Evolutionary conservation across 2,329 filamentous ascomycete genomes (phyloP).

Genomic region (Cordyceps javanica): DNA sequence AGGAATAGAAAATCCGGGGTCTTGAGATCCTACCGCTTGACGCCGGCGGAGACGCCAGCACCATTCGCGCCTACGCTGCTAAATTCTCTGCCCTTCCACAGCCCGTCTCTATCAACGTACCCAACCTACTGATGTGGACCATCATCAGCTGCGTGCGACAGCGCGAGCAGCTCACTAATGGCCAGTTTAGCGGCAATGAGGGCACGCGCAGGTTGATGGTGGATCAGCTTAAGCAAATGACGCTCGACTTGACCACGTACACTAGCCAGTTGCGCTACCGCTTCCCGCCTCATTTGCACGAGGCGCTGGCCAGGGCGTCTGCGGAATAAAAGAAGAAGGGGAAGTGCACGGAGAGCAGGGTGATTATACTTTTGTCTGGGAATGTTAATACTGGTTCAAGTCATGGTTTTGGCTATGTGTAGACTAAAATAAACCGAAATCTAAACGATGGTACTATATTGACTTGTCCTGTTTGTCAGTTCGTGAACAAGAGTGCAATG

Average conservation of each 20-base stretch:
- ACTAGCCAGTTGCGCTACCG: constrained; percentile 89
- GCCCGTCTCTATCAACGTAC: constrained; percentile 81
- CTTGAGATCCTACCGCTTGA: constrained; percentile 77
- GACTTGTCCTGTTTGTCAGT: too few species aligned
- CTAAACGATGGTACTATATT: too few species aligned
- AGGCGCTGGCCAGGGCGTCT: constrained; percentile 76
- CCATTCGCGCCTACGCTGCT: constrained; percentile 73
- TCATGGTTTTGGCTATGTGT: constrained; percentile 7
- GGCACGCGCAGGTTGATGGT: constrained; percentile 58
- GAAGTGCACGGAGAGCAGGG: background rate
- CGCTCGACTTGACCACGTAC: constrained; percentile 87
- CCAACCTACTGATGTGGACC: constrained; percentile 89
- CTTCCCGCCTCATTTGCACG: constrained; percentile 79
- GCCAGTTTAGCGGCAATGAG: constrained; percentile 69
- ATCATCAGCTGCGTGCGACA: constrained; percentile 80
- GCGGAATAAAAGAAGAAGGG: constrained; percentile 44
- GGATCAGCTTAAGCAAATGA: constrained; percentile 69
- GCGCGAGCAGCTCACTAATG: constrained; percentile 61
- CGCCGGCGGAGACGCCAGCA: constrained; percentile 66
- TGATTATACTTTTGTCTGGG: background rate
- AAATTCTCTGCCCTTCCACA: constrained; percentile 74
- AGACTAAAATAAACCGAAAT: constrained; percentile 4
- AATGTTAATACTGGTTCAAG: background rate
- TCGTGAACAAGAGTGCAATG: too few species aligned
- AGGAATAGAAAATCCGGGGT: constrained; percentile 58